phyloP scores from a whole-genome alignment of 2,329 filamentous ascomycete genomes.

The Alternaria angustiovoidea region DNA sequence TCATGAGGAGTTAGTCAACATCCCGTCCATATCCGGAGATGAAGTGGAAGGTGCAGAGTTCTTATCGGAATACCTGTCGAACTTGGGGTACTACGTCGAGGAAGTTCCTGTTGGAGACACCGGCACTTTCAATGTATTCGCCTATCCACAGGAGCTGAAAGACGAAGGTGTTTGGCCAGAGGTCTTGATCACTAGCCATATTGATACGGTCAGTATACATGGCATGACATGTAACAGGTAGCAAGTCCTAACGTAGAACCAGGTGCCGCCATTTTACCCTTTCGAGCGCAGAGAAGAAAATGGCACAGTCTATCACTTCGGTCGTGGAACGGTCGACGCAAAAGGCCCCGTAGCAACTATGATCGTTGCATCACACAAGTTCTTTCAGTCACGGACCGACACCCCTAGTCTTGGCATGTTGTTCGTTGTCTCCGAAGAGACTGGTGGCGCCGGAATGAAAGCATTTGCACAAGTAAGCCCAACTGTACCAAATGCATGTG shows the following conservation, averaged over 20 bases:
- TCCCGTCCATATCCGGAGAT: slow-evolving; percentile 55
- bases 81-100: slow-evolving; percentile 61
- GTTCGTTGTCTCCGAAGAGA: slow-evolving; percentile 82
- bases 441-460: slow-evolving; percentile 79
- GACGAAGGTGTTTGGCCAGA: slow-evolving; percentile 55
- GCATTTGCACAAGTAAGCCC: slow-evolving; percentile 36
- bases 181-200: slow-evolving; percentile 77
- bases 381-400: slow-evolving; percentile 55
- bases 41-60: slow-evolving; percentile 74
- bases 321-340: slow-evolving; percentile 73
- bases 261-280: slow-evolving; percentile 68
- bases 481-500: background rate
- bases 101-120: slow-evolving; percentile 46
- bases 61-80: slow-evolving; percentile 70
- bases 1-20: slow-evolving; percentile 36
- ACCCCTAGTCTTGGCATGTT: slow-evolving; percentile 55
- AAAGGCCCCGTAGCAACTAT: slow-evolving; percentile 70
- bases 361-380: slow-evolving; percentile 68
- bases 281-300: slow-evolving; percentile 63
- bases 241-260: background rate
- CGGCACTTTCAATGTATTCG: slow-evolving; percentile 77
- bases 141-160: slow-evolving; percentile 59
- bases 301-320: slow-evolving; percentile 60
- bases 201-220: slow-evolving; percentile 66
- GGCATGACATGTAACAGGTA: background rate